These are phyloP conservation scores for Nannochloropsis gaditana DNA, from an alignment of 108 stramenopile species.

Conservation along the genomic window DNA sequence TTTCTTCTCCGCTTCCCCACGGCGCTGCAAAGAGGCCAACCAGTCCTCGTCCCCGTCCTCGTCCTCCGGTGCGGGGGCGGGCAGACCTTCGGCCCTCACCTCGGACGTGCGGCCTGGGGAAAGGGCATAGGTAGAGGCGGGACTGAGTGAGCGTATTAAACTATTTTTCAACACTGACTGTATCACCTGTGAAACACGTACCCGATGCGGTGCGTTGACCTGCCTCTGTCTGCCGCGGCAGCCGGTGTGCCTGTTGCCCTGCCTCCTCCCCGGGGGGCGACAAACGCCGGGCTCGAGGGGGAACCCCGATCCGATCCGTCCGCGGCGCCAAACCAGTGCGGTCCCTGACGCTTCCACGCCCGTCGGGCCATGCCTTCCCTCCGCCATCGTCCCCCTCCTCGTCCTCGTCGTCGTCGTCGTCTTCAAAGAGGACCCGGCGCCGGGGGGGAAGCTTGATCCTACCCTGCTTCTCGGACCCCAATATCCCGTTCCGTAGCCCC, in stretches of 20 bases:
- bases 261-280: not conserved
- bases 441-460: not conserved
- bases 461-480: not conserved
- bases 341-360: not conserved
- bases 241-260: not conserved
- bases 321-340: not conserved
- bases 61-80: not conserved
- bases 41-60: not conserved
- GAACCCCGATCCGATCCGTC: slow-evolving; percentile 12
- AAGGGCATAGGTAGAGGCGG: too few relatives aligned
- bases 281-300: not conserved
- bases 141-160: too few relatives aligned
- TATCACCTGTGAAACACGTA: too few relatives aligned
- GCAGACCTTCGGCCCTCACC: too few relatives aligned
- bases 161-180: too few relatives aligned
- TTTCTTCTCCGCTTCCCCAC: not conserved
- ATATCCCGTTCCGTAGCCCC: not conserved
- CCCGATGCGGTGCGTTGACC: too few relatives aligned
- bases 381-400: not conserved
- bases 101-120: too few relatives aligned
- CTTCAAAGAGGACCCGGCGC: not conserved
- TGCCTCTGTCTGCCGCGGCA: not conserved
- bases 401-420: not conserved
- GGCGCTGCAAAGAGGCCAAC: not conserved
- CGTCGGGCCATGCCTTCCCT: not conserved